phyloP scores from a whole-genome alignment of 768 basidiomycete genomes.

The Boletus vermiculosoides region DNA sequence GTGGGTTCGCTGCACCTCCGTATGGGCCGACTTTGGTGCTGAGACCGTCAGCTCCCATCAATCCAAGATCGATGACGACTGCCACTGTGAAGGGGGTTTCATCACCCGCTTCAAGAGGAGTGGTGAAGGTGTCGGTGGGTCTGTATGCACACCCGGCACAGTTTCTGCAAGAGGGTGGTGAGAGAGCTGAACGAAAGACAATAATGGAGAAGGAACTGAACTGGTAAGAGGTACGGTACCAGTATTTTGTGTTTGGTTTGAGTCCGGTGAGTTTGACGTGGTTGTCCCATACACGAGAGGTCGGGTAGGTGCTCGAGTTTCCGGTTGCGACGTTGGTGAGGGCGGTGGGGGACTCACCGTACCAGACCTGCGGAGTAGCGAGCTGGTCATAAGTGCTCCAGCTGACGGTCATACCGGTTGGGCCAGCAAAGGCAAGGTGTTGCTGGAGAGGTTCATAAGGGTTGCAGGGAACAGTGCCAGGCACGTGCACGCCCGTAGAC shows the following conservation, averaged over 20 bases:
- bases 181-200: neutral
- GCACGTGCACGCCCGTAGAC: constrained; percentile 29
- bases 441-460: constrained; percentile 30
- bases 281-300: constrained; percentile 29
- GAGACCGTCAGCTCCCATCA: constrained; percentile 29
- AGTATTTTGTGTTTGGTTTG: constrained; percentile 25
- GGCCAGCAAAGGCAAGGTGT: constrained; percentile 24
- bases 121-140: constrained; percentile 24
- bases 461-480: constrained; percentile 28
- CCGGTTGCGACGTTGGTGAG: constrained; percentile 23
- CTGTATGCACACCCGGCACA: constrained; percentile 29
- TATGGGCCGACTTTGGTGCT: constrained; percentile 30
- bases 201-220: constrained; percentile 1
- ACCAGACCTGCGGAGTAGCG: constrained; percentile 26
- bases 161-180: constrained; percentile 11
- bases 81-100: constrained; percentile 23
- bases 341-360: constrained; percentile 18
- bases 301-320: constrained; percentile 22
- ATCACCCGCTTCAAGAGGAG: constrained; percentile 21
- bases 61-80: constrained; percentile 27
- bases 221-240: constrained; percentile 30
- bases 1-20: constrained; percentile 20
- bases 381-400: constrained; percentile 24
- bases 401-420: constrained; percentile 29
- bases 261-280: constrained; percentile 29